phyloP scores from a whole-genome alignment of 768 basidiomycete genomes.

The Kwoniella europaea region DNA sequence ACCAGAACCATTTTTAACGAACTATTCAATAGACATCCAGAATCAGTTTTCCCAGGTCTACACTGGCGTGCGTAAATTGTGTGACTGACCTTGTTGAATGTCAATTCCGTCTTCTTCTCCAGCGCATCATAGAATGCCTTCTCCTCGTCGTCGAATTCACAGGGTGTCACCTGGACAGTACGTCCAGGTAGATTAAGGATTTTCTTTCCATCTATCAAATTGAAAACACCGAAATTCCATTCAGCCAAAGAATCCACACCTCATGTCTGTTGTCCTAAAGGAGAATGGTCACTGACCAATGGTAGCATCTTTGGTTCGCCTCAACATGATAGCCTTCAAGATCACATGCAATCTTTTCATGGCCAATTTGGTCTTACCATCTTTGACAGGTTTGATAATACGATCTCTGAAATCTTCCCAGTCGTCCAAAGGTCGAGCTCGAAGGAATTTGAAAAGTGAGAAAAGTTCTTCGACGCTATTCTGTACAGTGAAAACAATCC shows the following conservation, averaged over 20 bases:
- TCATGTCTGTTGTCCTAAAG: too few species aligned
- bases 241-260: too few species aligned
- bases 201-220: constrained; percentile 71
- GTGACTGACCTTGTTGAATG: constrained; percentile 65
- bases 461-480: constrained; percentile 90
- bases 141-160: constrained; percentile 78
- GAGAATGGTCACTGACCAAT: constrained; percentile 33
- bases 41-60: not conserved
- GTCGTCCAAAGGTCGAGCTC: constrained; percentile 74
- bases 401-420: constrained; percentile 78
- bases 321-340: constrained; percentile 83
- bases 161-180: constrained; percentile 71
- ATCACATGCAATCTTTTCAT: constrained; percentile 88
- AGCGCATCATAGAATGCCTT: constrained; percentile 76
- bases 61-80: not conserved
- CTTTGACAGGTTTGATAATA: constrained; percentile 80
- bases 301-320: constrained; percentile 71
- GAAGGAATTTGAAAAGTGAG: constrained; percentile 85
- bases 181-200: constrained; percentile 81
- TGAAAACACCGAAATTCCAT: too few species aligned
- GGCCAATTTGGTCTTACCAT: constrained; percentile 66
- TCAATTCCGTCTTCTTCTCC: constrained; percentile 64
- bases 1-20: constrained; percentile 50
- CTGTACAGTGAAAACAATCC: constrained; percentile 57
- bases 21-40: constrained; percentile 32